Base-by-base conservation (phyloP, 2,329 filamentous ascomycete species). In the Periglandula ipomoeae region DNA sequence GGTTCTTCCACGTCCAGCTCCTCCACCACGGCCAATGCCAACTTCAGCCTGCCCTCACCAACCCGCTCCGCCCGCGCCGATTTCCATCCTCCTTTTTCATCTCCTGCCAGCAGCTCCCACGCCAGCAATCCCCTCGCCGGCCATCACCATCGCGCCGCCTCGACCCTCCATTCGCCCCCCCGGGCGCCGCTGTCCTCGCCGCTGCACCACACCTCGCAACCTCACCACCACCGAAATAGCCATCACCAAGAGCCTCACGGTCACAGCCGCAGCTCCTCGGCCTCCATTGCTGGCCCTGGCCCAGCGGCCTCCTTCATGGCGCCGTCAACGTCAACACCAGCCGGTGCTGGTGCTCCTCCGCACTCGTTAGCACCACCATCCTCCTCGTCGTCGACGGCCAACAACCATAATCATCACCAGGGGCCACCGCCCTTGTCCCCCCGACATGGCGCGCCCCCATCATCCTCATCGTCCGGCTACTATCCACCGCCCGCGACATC, bases 31-130 rank as follows among this genome's bases (percentile, higher is more conserved):
- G 39, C 49, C 43, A 44, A 17, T 32, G 40, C 40, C 51, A 61
- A 62, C 63, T 75, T 76, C 61, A 71, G 64, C 60, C 63, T 75
- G 62, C 69, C 73, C 60, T 76, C 74, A 51, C 72, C 73, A 53
- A 70, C 72, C 49, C 41, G 42, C 46, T 39, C 49, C 46, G 50
- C 46, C 42, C 70, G 70, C 52, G 52, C 67, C 55, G 69, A 72
- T 54, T 71, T 67, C 47, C 63, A 62, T 53, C 55, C 59, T 46
- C 55, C 60, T 46, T 63, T 60, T 55, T 52, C 60, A 42, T 56
- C 59, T 53, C 62, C 53, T 30, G 61, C 59, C 54, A 58, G 59
- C 52, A 61, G 53, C 56, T 52, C 56, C 59, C 57, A 56, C 56
- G 53, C 53, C 50, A 53, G 52, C 57, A 61, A 51, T 58, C 59